Conservation (phyloP, 1,284 basidiomycete genomes). For the Cutaneotrichosporon sp. region DNA sequence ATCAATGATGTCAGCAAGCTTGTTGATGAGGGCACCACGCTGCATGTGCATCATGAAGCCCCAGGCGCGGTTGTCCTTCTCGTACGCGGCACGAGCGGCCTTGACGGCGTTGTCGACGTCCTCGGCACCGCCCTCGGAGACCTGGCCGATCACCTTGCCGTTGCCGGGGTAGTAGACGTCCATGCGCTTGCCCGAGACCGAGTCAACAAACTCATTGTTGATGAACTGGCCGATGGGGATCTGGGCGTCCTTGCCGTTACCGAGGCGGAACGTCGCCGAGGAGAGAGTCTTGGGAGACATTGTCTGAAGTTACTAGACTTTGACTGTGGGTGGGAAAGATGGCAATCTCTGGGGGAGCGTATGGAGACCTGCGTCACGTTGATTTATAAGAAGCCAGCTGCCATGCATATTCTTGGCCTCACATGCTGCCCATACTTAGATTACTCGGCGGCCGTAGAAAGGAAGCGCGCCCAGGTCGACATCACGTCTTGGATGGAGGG, state of each 20-base stretch:
- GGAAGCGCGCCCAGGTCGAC: no score
- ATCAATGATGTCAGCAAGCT: slow-evolving; percentile 87
- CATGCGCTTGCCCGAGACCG: slow-evolving; percentile 26
- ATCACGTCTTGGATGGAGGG: no score
- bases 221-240: slow-evolving; percentile 23
- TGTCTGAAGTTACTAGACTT: neutral
- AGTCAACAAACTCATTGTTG: slow-evolving; percentile 35
- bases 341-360: no score
- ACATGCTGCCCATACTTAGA: no score
- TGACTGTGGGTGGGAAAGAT: no score
- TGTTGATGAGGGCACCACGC: slow-evolving; percentile 67
- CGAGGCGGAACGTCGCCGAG: slow-evolving; percentile 13
- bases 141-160: slow-evolving; percentile 47
- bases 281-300: neutral
- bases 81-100: slow-evolving; percentile 73
- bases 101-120: slow-evolving; percentile 79
- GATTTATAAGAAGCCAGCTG: no score
- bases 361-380: no score
- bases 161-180: slow-evolving; percentile 52
- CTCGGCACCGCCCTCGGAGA: slow-evolving; percentile 42
- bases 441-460: no score
- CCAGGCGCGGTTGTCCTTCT: slow-evolving; percentile 71
- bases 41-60: slow-evolving; percentile 51
- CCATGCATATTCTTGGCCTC: no score
- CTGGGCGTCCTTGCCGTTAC: slow-evolving; percentile 16